Evolutionary conservation across 352 stramenopile genomes (phyloP).

Genomic region (Globisporangium okanoganense): DNA sequence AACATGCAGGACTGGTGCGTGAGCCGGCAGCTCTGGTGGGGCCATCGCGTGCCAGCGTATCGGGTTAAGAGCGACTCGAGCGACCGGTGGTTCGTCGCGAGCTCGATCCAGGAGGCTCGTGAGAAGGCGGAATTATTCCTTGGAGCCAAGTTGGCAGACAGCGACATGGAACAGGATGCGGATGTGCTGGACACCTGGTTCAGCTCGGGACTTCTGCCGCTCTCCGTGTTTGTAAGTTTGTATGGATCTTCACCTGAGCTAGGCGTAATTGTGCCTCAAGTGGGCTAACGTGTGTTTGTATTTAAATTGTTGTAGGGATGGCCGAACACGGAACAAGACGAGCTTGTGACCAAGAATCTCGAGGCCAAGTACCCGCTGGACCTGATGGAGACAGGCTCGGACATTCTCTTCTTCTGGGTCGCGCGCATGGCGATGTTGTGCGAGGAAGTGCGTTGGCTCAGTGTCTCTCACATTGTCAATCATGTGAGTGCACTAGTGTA

Average conservation of each 20-base stretch:
- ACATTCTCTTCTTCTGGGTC: conserved; percentile 99
- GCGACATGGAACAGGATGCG: conserved; percentile 94
- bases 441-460: conserved; percentile 82
- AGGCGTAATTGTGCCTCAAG: conserved; percentile 7
- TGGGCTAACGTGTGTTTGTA: conserved; percentile 42
- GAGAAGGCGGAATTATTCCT: conserved; percentile 86
- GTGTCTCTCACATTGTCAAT: background rate
- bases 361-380: conserved; percentile 52
- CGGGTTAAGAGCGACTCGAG: conserved; percentile 48
- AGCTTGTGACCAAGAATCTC: conserved; percentile 22
- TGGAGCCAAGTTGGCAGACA: conserved; percentile 55
- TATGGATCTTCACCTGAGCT: background rate
- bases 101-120: conserved; percentile 88
- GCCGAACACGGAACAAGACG: conserved; percentile 81
- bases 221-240: conserved; percentile 61
- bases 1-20: conserved; percentile 99
- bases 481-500: background rate
- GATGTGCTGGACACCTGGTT: conserved; percentile 99
- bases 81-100: conserved; percentile 95
- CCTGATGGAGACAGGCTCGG: conserved; percentile 91
- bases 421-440: conserved; percentile 99
- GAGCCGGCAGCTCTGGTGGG: conserved; percentile 99
- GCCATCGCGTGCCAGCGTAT: conserved; percentile 99
- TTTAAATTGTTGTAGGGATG: conserved; percentile 70
- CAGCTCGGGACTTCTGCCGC: conserved; percentile 95